Conservation (phyloP, 345 rosid genomes). For the Lepidium sativum region DNA sequence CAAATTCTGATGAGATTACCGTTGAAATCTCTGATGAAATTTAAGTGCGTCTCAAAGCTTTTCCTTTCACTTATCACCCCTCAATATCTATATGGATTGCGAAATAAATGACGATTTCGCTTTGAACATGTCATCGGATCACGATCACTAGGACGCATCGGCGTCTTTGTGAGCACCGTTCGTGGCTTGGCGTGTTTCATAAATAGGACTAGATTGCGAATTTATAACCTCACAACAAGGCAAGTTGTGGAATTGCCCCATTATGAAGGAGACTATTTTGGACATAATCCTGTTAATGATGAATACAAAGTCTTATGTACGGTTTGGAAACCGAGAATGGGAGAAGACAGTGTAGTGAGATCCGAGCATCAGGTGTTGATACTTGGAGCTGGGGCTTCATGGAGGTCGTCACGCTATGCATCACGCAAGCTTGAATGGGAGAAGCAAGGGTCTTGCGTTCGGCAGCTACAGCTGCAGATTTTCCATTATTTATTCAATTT, state of each 20-base stretch:
- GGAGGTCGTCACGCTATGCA: too few relatives aligned
- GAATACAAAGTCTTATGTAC: background rate
- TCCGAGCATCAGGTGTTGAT: background rate
- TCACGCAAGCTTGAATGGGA: too few relatives aligned
- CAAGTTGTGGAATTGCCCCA: background rate
- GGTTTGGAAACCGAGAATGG: background rate
- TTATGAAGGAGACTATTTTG: background rate
- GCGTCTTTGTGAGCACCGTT: background rate
- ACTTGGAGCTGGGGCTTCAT: conserved; percentile 1
- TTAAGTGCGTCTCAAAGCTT: background rate
- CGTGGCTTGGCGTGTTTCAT: background rate
- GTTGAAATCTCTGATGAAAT: background rate
- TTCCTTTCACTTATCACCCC: background rate
- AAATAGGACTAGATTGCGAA: background rate
- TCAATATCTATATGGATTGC: background rate
- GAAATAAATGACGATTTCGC: background rate
- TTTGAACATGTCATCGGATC: background rate
- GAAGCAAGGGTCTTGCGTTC: too few relatives aligned
- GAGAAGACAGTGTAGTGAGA: background rate
- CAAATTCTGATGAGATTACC: background rate
- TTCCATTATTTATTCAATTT: too few relatives aligned
- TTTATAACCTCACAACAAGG: background rate
- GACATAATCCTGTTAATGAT: background rate
- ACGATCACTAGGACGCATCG: background rate
- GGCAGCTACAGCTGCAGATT: too few relatives aligned